phyloP scores from a whole-genome alignment of 495 filamentous ascomycete species.

The Hypoxylon intermedium region DNA sequence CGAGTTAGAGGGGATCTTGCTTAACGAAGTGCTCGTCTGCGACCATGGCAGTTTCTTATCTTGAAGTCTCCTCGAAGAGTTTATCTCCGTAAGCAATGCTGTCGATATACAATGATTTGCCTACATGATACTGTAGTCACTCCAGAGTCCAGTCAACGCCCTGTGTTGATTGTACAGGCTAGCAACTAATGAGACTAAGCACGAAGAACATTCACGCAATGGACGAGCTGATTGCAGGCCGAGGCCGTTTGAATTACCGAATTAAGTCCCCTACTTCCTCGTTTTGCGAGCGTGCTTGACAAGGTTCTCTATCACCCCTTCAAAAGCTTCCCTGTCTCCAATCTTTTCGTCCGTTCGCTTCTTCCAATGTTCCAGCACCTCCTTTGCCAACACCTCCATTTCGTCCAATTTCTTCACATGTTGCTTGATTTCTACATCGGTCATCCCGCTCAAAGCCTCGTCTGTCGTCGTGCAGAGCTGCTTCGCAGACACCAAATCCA shows the following conservation, averaged over 20 bases:
- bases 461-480: slow-evolving; percentile 84
- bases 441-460: slow-evolving; percentile 77
- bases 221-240: not conserved
- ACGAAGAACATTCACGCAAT: not conserved
- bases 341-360: slow-evolving; percentile 82
- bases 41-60: too few relatives aligned
- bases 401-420: slow-evolving; percentile 77
- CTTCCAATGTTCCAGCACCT: slow-evolving; percentile 89
- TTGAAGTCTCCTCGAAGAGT: too few relatives aligned
- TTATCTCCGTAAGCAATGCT: too few relatives aligned
- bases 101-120: too few relatives aligned
- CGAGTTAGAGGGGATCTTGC: too few relatives aligned
- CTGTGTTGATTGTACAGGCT: not conserved
- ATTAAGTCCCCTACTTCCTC: slow-evolving; percentile 62
- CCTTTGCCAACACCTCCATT: slow-evolving; percentile 70
- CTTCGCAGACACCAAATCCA: slow-evolving; percentile 80
- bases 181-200: not conserved
- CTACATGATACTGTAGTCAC: too few relatives aligned
- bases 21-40: too few relatives aligned
- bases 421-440: slow-evolving; percentile 71
- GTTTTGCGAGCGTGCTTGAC: slow-evolving; percentile 93
- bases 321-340: slow-evolving; percentile 93
- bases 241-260: slow-evolving; percentile 16
- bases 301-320: slow-evolving; percentile 96
- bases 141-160: too few relatives aligned